Percentiles rank a stretch among this genome's conserved stretches.
phyloP scores from a whole-genome alignment of 2,329 filamentous ascomycete species.

The Fusarium pseudocircinatum region DNA sequence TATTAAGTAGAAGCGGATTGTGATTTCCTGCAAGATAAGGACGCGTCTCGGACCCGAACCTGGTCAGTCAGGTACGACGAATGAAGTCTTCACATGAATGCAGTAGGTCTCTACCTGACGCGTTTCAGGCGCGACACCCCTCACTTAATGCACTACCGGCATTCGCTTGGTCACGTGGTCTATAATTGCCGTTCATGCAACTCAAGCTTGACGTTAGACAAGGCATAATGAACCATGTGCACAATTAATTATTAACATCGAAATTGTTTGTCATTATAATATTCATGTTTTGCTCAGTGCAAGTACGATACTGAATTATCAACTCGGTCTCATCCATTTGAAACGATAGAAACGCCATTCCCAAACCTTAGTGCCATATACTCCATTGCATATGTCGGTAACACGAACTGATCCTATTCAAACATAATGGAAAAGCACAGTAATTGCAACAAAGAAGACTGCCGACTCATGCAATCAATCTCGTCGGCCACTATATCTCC shows the following conservation, averaged over 20 bases:
- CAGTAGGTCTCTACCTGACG: conserved; percentile 15
- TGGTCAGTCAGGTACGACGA: conserved; percentile 7
- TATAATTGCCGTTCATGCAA: neutral
- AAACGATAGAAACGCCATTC: neutral
- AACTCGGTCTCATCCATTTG: neutral
- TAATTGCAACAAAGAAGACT: neutral
- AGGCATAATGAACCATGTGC: neutral
- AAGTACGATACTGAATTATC: neutral
- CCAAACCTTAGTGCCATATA: neutral
- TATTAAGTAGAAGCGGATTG: neutral
- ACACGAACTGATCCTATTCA: neutral
- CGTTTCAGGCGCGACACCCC: conserved; percentile 34
- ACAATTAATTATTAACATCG: neutral
- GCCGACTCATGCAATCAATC: neutral
- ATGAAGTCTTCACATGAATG: conserved; percentile 5
- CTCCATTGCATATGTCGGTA: neutral
- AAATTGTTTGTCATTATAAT: neutral
- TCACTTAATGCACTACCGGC: neutral
- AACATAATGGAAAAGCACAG: neutral
- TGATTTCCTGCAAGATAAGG: conserved; percentile 18
- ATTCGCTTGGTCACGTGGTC: conserved; percentile 37
- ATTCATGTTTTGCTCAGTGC: neutral
- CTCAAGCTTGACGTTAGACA: neutral
- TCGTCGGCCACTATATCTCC: neutral
- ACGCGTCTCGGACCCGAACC: conserved; percentile 25